These are phyloP conservation scores for Plasmodium cynomolgi DNA, from an alignment of 169 alveolate genomes.

Conservation along the genomic window DNA sequence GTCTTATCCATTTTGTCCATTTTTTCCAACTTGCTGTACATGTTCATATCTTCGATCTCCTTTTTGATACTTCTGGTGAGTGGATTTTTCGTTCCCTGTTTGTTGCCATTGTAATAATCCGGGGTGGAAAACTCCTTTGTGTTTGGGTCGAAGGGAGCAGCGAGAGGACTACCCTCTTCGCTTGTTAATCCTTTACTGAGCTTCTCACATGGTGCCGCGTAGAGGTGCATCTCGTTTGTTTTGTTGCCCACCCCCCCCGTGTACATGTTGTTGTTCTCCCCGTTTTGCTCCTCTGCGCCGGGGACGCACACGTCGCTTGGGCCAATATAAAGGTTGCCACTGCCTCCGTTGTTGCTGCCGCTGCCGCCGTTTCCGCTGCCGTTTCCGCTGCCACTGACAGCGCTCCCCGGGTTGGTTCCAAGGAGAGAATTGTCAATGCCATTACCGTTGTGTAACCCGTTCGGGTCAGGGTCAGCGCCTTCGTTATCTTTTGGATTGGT, in stretches of 20 bases:
- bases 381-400: too few species aligned
- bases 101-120: slow-evolving; percentile 5
- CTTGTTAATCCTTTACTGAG: slow-evolving; percentile 15
- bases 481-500: background rate
- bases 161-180: background rate
- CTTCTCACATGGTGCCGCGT: background rate
- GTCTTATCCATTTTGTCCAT: background rate
- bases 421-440: background rate
- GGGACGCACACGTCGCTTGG: background rate
- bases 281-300: background rate
- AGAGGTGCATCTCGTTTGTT: slow-evolving; percentile 1
- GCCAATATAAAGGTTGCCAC: background rate
- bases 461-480: background rate
- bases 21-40: slow-evolving; percentile 31
- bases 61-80: slow-evolving; percentile 6
- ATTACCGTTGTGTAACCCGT: background rate
- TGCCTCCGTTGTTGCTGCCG: background rate
- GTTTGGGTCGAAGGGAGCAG: background rate
- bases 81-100: background rate
- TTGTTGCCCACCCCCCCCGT: background rate
- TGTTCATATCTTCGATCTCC: slow-evolving; percentile 29
- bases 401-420: background rate
- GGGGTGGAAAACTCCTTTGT: background rate
- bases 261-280: background rate
- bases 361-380: background rate